Base-by-base conservation (phyloP, 371 early-diverging fungal species). In the Saksenaea vasiformis region DNA sequence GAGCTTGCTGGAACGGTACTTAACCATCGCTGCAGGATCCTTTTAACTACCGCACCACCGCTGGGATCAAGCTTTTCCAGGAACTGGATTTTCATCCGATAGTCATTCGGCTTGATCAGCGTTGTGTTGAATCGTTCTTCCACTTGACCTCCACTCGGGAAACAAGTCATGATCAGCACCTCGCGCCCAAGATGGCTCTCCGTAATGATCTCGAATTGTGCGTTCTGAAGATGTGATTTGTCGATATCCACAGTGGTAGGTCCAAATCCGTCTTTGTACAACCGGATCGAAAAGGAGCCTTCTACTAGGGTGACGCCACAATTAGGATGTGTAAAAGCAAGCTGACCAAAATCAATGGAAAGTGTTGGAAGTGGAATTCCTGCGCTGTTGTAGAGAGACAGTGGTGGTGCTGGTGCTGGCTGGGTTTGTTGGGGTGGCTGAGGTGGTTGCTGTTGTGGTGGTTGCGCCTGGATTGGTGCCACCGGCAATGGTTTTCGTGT, bases 351-450 rank as follows among this genome's bases (percentile, higher is more conserved):
- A 27, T 79, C 80, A 55, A 89, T 82, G 1, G 85, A 85, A 5
- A 85, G 69, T 2, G 87, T 86, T 3, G 86, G 87, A 8, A 88
- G 73, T 19, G 83, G 82, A 11, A 88, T 83, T 3, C 71, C 78
- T 26, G 68, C 70, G 7, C 68, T 55, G 61, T 60, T 74, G n/a
- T 70, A 72, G 1, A 78, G 41, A 0, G 71, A 70, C 15, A 69
- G 60, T 0, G 76, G 61, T 5, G 58, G 57, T 13, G 62, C 35
- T 17, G 57, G 56, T 31, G 62, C 59, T 5, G 63, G n/a, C 44
- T 41, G 10, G 26, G 26, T 15, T 47, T 58, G 10, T 31, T 31
- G 31, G 31, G 31, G 31, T 31, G 3, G 58, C 2, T 51, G 43
- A 14, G 5, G 62, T 13, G 7, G 28, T 13, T 2, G 56, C 34